Base-by-base conservation (phyloP, 2,329 filamentous ascomycete genomes). In the Nectriaceae sp. region DNA sequence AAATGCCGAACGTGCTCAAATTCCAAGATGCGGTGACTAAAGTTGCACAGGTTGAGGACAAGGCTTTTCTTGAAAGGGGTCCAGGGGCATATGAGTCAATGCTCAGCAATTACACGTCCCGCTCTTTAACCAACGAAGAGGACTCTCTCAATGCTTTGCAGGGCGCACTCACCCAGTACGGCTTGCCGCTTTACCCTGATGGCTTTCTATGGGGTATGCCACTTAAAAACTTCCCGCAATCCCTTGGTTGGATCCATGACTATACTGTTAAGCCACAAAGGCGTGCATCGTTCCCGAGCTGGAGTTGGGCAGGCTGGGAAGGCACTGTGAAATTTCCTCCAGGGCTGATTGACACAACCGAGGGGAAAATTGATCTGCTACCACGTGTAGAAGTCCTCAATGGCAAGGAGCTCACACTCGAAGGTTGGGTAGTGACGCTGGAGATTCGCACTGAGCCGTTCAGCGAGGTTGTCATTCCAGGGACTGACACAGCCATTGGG, bases 221-320 rank as follows among this genome's bases (percentile, higher is more conserved):
- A 18, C 18, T 45, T 3, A 11, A 29, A 3, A 31, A 13, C 3
- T 21, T 24, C 11, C 43, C 43, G 20, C 4, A 39, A 21, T 33
- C 26, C 11, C 41, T 43, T 3, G 41, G 26, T 5, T 43, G 41
- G 41, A 31, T 35, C 18, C 41, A 43, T 22, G 41, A 43, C 16
- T 21, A 36, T n/a, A 36, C 15, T 20, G 21, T 21, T 4, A 39
- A 45, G 11, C 19, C 21, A 6, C 19, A 13, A 11, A 4, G 42
- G 13, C 35, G 42, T 5, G 18, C 21, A 5, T 16, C 18, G 16
- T 45, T 40, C 15, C 43, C 43, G 3, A 45, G 36, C n/a, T 45
- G 43, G 43, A 24, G 36, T 29, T 45, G 43, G 43, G 35, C 43
- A n/a, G 43, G 36, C 5, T 45, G 43, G 43, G 43, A 29, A 4